Conservation (phyloP, 2,329 filamentous ascomycete species). For the Paramyrothecium roridum region DNA sequence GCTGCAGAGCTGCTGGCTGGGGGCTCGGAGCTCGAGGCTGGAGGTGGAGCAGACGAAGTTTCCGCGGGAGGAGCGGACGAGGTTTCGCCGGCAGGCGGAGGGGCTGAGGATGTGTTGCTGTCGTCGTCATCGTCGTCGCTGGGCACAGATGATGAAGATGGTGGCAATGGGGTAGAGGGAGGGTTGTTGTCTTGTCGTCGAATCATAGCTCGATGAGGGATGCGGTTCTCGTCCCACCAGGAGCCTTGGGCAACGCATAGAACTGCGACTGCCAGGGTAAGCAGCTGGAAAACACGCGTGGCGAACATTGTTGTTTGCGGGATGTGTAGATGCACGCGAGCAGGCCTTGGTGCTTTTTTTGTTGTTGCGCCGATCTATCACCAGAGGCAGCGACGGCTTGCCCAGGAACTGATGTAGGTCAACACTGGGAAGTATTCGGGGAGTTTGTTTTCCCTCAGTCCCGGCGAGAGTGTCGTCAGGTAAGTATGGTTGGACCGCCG, state of each 20-base stretch:
- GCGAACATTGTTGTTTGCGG: constrained; percentile 39
- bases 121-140: constrained; percentile 9
- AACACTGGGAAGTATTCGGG: no score
- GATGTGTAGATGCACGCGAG: neutral
- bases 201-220: constrained; percentile 2
- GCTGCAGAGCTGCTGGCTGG: constrained; percentile 6
- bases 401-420: no score
- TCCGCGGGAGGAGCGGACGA: neutral
- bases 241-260: constrained; percentile 42
- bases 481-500: neutral
- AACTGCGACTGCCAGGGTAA: constrained; percentile 47
- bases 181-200: constrained; percentile 12
- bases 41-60: neutral
- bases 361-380: no score
- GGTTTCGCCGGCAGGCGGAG: constrained; percentile 1
- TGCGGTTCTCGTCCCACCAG: constrained; percentile 5
- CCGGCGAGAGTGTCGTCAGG: neutral
- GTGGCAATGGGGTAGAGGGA: constrained; percentile 8
- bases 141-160: constrained; percentile 8
- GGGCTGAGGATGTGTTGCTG: neutral
- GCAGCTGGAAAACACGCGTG: constrained; percentile 39
- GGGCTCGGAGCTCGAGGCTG: constrained; percentile 8
- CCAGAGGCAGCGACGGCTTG: no score
- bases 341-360: neutral
- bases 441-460: no score